These are phyloP conservation scores for Furcasterigmium furcatum DNA, from an alignment of 2,329 filamentous ascomycete species.

Conservation along the genomic window DNA sequence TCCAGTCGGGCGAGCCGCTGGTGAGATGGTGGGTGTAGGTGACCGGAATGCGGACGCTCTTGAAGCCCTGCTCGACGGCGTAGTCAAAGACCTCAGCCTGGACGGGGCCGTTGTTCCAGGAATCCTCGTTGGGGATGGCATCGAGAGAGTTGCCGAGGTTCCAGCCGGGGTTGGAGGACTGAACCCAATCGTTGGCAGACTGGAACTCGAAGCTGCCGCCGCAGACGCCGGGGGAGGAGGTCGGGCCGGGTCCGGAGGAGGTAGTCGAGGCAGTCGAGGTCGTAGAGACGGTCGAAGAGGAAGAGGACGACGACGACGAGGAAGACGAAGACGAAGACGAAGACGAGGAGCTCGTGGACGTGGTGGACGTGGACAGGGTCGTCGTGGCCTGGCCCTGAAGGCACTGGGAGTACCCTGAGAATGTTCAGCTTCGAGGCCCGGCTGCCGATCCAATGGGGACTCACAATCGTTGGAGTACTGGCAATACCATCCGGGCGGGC, in stretches of 20 bases:
- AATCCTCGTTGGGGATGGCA: constrained; percentile 41
- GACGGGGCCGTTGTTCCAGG: constrained; percentile 55
- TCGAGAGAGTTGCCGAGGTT: constrained; percentile 58
- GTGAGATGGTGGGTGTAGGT: constrained; percentile 57
- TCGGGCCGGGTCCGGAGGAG: neutral
- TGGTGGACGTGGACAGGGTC: neutral
- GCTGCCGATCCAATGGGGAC: neutral
- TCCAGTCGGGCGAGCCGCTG: constrained; percentile 46
- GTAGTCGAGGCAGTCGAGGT: constrained; percentile 1
- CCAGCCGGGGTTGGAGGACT: constrained; percentile 53
- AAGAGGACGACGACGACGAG: neutral
- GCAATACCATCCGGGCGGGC: constrained; percentile 8
- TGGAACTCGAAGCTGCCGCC: constrained; percentile 38
- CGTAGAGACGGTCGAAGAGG: constrained; percentile 1
- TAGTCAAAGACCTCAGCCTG: constrained; percentile 45
- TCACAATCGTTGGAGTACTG: constrained; percentile 7
- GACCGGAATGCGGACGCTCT: constrained; percentile 56
- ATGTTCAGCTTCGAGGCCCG: neutral
- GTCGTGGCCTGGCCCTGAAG: constrained; percentile 7
- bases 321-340: neutral
- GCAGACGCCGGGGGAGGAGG: constrained; percentile 20
- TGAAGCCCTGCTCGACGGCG: constrained; percentile 52
- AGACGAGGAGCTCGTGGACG: neutral
- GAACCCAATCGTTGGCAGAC: constrained; percentile 40
- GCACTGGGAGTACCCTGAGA: constrained; percentile 11